Evolutionary conservation across 139 green algal genomes (phyloP), one percentile per base, ranked within the genome.

Genomic region (Closterium sp.): DNA sequence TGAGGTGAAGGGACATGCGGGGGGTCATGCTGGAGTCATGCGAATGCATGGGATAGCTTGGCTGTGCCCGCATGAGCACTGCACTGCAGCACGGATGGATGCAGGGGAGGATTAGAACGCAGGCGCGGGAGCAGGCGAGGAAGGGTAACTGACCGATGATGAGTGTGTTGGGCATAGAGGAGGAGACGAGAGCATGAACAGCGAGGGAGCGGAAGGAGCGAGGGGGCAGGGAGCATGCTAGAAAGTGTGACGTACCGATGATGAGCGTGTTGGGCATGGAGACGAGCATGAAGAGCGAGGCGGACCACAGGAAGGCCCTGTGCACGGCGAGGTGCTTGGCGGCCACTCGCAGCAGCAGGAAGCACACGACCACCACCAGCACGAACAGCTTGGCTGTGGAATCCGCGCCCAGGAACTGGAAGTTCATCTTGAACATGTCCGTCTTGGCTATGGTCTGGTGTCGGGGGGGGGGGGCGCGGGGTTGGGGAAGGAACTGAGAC

Each of bases 251-350:
- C 90, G 5, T 0, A 93, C 91, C 91, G 32, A 93, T 87, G 88
- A 93, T 93, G 42, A 93, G 91, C 0, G 91, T 93, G 91, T 93
- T 93, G 86, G 91, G 87, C 32, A 93, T 38, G n/a, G 91, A 32
- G 22, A 88, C 70, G 21, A 93, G 31, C 91, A 93, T 93, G 42
- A 91, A 93, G 6, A 42, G 24, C 4, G 91, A 92, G 0, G 91
- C 29, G 29, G 32, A 31, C 91, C 91, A 93, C 4, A 92, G n/a
- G 70, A 31, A 92, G 19, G 90, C 90, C 73, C 90, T 90, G 31
- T 28, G 28, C 1, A 28, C 13, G 27, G 32, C 27, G 28, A 28
- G 28, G n/a, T 19, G 45, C 32, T 31, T 31, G 29, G 91, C 24
- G 21, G 29, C 31, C 32, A 38, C 19, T 29, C 32, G 86, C 21